Percentiles rank a stretch among this genome's conserved stretches.
Evolutionary conservation across 2,329 filamentous ascomycete genomes (phyloP).

Genomic region (Mycogone perniciosa): DNA sequence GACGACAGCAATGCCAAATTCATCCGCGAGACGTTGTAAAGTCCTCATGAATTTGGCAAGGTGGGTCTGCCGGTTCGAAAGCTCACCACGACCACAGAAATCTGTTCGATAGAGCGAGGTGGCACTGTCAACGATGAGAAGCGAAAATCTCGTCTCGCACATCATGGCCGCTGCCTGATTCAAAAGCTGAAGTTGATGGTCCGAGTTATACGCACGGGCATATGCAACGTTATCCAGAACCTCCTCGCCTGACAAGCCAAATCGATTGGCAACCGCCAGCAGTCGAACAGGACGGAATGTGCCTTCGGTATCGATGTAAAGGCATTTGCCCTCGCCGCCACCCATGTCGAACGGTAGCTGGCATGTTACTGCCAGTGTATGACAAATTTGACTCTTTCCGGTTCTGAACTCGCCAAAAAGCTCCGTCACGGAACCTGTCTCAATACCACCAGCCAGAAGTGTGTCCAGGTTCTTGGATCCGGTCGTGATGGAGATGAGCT

Average conservation of each 20-base stretch:
- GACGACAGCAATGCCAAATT: conserved; percentile 94
- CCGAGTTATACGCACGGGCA: conserved; percentile 95
- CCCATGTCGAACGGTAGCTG: conserved; percentile 99
- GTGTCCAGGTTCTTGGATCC: conserved; percentile 97
- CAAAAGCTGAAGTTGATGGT: conserved; percentile 91
- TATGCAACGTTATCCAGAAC: conserved; percentile 98
- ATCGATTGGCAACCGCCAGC: conserved; percentile 86
- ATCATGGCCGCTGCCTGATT: conserved; percentile 98
- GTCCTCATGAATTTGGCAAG: conserved; percentile 84
- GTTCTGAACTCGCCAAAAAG: conserved; percentile 97
- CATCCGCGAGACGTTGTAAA: conserved; percentile 68
- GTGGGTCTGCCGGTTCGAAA: conserved; percentile 88
- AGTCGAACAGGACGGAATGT: conserved; percentile 91
- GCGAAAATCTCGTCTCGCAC: conserved; percentile 96
- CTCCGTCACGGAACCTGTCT: conserved; percentile 96
- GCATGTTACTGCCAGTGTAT: conserved; percentile 96
- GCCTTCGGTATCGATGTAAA: conserved; percentile 98
- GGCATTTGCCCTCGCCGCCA: conserved; percentile 93
- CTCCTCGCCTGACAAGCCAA: conserved; percentile 91
- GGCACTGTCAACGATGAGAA: conserved; percentile 92
- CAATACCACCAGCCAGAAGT: conserved; percentile 84
- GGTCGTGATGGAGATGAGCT: conserved; percentile 95
- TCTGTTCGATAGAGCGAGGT: conserved; percentile 94
- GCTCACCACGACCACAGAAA: conserved; percentile 91
- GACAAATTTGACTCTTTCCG: conserved; percentile 97